Evolutionary conservation across 768 basidiomycete species (phyloP).

Genomic region (Russula olivacea): DNA sequence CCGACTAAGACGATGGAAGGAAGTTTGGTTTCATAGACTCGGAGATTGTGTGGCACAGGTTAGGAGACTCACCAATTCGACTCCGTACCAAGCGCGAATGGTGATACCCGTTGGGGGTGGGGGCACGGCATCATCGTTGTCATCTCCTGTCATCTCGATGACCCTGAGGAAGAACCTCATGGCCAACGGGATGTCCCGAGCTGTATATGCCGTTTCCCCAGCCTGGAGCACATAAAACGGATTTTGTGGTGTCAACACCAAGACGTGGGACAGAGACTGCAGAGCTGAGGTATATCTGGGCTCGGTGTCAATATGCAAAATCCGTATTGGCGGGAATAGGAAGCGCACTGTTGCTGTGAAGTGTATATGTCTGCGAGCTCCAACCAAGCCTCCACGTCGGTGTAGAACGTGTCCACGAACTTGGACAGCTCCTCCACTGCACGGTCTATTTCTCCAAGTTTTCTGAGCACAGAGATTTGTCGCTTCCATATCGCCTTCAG

Average conservation of each 20-base stretch:
- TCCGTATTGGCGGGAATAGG: not conserved
- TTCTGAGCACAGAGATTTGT: constrained; percentile 65
- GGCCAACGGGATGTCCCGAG: constrained; percentile 66
- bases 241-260: constrained; percentile 81
- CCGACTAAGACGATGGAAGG: constrained; percentile 1
- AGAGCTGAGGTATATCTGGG: constrained; percentile 66
- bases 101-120: constrained; percentile 46
- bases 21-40: not conserved
- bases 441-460: constrained; percentile 54
- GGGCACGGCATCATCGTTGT: constrained; percentile 36
- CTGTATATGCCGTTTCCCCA: constrained; percentile 84
- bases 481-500: constrained; percentile 70
- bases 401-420: constrained; percentile 83
- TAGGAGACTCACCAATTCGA: constrained; percentile 57
- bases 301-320: not conserved
- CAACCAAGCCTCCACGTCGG: constrained; percentile 83
- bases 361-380: constrained; percentile 80
- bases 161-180: constrained; percentile 74
- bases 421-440: constrained; percentile 66
- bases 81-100: constrained; percentile 76
- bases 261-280: constrained; percentile 72
- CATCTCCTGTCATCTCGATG: constrained; percentile 72
- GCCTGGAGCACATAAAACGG: constrained; percentile 78
- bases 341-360: constrained; percentile 62
- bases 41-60: too few species aligned